Evolutionary conservation across 2,329 filamentous ascomycete genomes (phyloP).

Genomic region (Botrytis fragariae): DNA sequence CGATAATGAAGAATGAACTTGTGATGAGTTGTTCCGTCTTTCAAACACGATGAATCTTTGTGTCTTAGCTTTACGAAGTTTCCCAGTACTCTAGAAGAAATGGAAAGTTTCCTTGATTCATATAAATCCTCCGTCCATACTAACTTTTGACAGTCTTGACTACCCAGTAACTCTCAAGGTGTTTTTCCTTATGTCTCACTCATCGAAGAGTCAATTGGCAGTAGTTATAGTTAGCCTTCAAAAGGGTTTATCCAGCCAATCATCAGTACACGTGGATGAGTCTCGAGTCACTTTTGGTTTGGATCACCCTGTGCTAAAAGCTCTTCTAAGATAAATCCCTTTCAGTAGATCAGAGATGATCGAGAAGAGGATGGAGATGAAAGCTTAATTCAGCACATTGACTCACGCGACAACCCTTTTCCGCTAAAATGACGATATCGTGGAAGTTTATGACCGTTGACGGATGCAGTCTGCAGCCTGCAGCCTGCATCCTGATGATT

Average conservation of each 20-base stretch:
- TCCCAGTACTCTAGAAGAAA: not conserved
- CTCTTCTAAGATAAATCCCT: not conserved
- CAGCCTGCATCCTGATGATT: not conserved
- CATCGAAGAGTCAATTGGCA: not conserved
- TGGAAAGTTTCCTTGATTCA: not conserved
- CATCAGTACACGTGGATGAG: constrained; percentile 64
- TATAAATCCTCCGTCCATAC: not conserved
- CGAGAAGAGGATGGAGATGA: not conserved
- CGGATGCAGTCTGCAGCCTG: not conserved
- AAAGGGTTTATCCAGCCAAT: constrained; percentile 46
- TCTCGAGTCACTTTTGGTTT: constrained; percentile 83
- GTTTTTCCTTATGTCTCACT: constrained; percentile 5
- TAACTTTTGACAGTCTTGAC: not conserved
- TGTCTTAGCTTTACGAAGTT: not conserved
- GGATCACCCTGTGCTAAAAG: constrained; percentile 59
- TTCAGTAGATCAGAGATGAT: not conserved
- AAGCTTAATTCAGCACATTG: not conserved
- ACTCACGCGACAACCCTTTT: constrained; percentile 14
- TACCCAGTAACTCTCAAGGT: constrained; percentile 4
- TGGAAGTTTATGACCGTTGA: not conserved
- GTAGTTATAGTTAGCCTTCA: not conserved
- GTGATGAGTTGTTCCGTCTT: not conserved
- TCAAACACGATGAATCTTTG: not conserved
- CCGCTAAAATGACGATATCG: not conserved
- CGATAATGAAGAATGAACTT: not conserved